Evolutionary conservation across 2,329 filamentous ascomycete genomes (phyloP).

Genomic region (Catunica adiposa): DNA sequence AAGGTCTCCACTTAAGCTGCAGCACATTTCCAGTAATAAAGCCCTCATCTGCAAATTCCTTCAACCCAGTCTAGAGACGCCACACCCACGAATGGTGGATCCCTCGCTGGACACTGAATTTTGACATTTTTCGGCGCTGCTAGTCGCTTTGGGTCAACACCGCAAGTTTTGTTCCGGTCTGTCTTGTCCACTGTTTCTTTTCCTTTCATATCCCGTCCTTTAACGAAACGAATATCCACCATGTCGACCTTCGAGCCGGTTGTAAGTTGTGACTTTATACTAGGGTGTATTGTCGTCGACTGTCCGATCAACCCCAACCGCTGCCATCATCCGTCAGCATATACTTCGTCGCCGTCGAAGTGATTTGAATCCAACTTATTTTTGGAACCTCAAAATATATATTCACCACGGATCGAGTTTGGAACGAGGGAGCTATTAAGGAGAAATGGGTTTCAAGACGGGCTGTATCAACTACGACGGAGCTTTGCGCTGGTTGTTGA

Average conservation of each 20-base stretch:
- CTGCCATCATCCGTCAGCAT: constrained; percentile 5
- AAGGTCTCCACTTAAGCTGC: background rate
- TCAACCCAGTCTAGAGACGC: constrained; percentile 5
- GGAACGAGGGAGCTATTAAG: too few relatives aligned
- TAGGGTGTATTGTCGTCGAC: background rate
- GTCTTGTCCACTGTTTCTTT: constrained; percentile 18
- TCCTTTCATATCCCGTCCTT: constrained; percentile 19
- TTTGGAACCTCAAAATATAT: background rate
- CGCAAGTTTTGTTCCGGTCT: constrained; percentile 13
- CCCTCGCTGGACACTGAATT: constrained; percentile 11
- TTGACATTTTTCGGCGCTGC: constrained; percentile 12
- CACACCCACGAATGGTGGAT: constrained; percentile 14
- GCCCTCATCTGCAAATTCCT: constrained; percentile 10
- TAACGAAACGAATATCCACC: constrained; percentile 28
- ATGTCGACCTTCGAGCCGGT: constrained; percentile 57
- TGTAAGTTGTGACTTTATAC: constrained; percentile 35
- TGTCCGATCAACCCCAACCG: background rate
- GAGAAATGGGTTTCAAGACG: too few relatives aligned
- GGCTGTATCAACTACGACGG: too few relatives aligned
- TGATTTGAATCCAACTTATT: background rate
- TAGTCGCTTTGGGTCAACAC: constrained; percentile 8
- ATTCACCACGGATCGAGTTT: background rate
- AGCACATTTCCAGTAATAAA: background rate
- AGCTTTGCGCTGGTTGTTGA: too few relatives aligned
- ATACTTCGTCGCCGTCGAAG: constrained; percentile 1